Base-by-base conservation (phyloP, 2,329 filamentous ascomycete species). In the Pezicula carpinea region DNA sequence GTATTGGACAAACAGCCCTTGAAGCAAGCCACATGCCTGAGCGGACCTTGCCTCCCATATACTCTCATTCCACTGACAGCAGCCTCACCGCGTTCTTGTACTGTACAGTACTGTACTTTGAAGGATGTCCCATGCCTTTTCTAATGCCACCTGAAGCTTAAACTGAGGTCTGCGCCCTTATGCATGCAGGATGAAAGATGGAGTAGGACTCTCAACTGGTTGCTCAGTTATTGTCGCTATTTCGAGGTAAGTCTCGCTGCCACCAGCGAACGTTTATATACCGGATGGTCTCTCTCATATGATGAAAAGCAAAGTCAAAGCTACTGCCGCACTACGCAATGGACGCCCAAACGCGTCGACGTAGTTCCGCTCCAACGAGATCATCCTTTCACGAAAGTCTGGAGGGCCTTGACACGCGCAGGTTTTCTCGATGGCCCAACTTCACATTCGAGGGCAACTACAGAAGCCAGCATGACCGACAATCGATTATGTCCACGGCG, bases 391-490 rank as follows among this genome's bases (percentile, higher is more conserved):
- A 48, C 10, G 46, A 50, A 13, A 18, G 23, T 41, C 36, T 51
- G 10, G 36, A 49, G 14, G 35, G 39, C 13, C 17, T 42, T 8
- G 42, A 45, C 18, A 29, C 29, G 15, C 19, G 23, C 33, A 43
- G 40, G 23, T 48, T 51, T 22, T 43, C 47, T 11, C 36, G 46
- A 43, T 51, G 49, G 51, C 51, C 54, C 10, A 48, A 50, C 34
- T 45, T 52, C 15, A 46, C 38, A 18, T 36, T 52, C 39, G 50
- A 52, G 32, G 39, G 49, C 3, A 35, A 42, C 13, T 48, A 47
- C 22, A n/a, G 36, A 38, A 33, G 32, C n/a, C 47, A 41, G 7
- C 43, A 39, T 17, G 22, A 50, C 35, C 43, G 35, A 18, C 34
- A 32, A 11, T 33, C 33, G 13, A 39, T 39, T 6, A 40, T 21